Conservation (phyloP, 2,329 filamentous ascomycete genomes). For the Diaporthe ampelina region DNA sequence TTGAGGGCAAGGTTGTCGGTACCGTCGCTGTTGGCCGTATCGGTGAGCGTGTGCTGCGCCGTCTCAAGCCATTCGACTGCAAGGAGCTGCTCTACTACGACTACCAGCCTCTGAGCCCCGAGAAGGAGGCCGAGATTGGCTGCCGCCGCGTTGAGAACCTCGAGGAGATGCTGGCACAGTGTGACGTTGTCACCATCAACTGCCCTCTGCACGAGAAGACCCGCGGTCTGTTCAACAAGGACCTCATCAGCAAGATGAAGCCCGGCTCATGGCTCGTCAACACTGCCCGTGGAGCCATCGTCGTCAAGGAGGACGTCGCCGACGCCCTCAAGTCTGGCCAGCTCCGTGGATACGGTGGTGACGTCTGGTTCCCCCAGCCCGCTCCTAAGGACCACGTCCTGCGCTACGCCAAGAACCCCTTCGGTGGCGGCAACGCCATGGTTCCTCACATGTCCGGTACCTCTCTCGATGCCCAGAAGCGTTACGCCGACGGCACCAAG, state of each 20-base stretch:
- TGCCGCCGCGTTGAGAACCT: constrained; percentile 89
- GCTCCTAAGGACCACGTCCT: constrained; percentile 94
- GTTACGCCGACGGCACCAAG: constrained; percentile 91
- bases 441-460: constrained; percentile 99
- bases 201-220: constrained; percentile 99
- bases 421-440: constrained; percentile 98
- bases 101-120: constrained; percentile 92
- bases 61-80: constrained; percentile 98
- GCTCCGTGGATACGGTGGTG: constrained; percentile 88
- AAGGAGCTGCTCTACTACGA: constrained; percentile 99
- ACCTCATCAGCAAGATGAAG: constrained; percentile 99
- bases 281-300: constrained; percentile 98
- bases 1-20: constrained; percentile 97
- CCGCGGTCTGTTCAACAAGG: constrained; percentile 96
- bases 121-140: constrained; percentile 95
- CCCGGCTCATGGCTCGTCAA: constrained; percentile 97
- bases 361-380: constrained; percentile 98
- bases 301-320: constrained; percentile 99
- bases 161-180: constrained; percentile 94
- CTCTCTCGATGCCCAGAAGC: constrained; percentile 96
- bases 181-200: constrained; percentile 99
- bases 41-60: constrained; percentile 95
- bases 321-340: constrained; percentile 93
- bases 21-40: constrained; percentile 98
- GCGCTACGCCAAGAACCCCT: constrained; percentile 92